Percentiles rank a stretch among this genome's conserved stretches.
Conservation (phyloP, 768 basidiomycete genomes). For the Naematelia aurantialba region DNA sequence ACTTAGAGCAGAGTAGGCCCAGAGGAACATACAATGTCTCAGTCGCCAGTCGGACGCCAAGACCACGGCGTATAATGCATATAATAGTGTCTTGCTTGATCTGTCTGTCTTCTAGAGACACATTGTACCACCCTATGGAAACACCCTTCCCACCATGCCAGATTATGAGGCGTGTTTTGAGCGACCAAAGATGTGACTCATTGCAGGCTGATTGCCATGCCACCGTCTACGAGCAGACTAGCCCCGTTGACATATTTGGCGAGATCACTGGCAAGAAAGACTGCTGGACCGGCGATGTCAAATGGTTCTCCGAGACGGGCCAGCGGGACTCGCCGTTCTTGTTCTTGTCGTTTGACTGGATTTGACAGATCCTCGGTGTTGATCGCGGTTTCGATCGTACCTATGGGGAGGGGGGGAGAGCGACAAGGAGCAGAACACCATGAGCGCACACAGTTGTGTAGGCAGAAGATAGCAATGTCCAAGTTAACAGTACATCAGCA, state of each 20-base stretch:
- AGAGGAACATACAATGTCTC: neutral
- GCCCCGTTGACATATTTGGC: conserved; percentile 57
- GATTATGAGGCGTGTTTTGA: no score
- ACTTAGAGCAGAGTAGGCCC: conserved; percentile 10
- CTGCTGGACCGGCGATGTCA: conserved; percentile 69
- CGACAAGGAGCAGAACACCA: neutral
- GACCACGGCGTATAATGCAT: neutral
- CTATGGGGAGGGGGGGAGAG: conserved; percentile 36
- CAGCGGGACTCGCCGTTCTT: conserved; percentile 63
- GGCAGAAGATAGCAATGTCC: no score
- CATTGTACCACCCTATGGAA: no score
- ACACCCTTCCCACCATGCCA: no score
- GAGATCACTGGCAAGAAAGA: conserved; percentile 69
- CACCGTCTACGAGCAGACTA: conserved; percentile 62
- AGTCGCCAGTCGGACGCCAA: neutral
- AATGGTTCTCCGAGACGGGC: conserved; percentile 67
- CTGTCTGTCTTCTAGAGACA: no score
- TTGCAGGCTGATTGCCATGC: conserved; percentile 70
- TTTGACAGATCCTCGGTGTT: conserved; percentile 71
- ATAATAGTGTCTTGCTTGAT: neutral
- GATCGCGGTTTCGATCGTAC: conserved; percentile 72
- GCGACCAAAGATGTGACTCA: conserved; percentile 5
- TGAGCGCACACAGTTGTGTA: neutral
- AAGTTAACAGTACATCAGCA: no score
- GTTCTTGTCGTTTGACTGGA: conserved; percentile 59